phyloP scores from a whole-genome alignment of 768 basidiomycete species.

The Nidularia pulvinata region DNA sequence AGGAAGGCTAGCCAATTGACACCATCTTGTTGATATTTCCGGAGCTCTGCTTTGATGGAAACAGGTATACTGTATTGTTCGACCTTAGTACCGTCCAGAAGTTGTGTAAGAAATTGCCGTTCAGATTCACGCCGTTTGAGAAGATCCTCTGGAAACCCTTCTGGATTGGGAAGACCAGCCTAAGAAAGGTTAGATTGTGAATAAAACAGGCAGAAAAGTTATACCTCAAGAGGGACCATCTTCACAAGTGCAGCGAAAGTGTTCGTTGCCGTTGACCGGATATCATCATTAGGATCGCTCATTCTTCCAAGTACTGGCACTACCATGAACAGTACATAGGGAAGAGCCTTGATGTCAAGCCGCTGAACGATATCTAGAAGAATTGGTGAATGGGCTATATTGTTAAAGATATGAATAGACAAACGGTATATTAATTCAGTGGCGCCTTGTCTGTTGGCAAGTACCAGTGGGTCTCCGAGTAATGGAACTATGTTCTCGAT shows the following conservation, averaged over 20 bases:
- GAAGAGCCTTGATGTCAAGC: conserved; percentile 92
- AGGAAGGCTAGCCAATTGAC: conserved; percentile 99
- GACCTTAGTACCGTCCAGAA: conserved; percentile 94
- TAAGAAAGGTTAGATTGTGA: conserved; percentile 21
- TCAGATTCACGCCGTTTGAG: conserved; percentile 85
- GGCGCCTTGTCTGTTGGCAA: conserved; percentile 84
- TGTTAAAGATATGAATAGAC: conserved; percentile 26
- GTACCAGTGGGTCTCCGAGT: conserved; percentile 73
- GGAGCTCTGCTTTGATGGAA: conserved; percentile 88
- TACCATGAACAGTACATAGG: conserved; percentile 96
- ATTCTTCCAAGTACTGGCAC: conserved; percentile 96
- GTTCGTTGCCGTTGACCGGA: conserved; percentile 93
- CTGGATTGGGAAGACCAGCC: conserved; percentile 97
- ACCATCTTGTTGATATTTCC: conserved; percentile 98
- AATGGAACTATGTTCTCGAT: conserved; percentile 83
- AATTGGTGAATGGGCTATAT: not conserved
- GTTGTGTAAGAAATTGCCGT: conserved; percentile 88
- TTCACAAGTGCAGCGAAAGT: conserved; percentile 97
- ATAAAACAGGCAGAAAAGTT: not conserved
- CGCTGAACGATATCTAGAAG: conserved; percentile 83
- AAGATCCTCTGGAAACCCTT: conserved; percentile 87
- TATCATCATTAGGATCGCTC: conserved; percentile 93
- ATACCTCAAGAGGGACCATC: conserved; percentile 96
- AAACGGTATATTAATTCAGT: conserved; percentile 90
- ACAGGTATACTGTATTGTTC: conserved; percentile 89